Base-by-base conservation (phyloP, 2,329 filamentous ascomycete genomes). In the Eutypa lata region DNA sequence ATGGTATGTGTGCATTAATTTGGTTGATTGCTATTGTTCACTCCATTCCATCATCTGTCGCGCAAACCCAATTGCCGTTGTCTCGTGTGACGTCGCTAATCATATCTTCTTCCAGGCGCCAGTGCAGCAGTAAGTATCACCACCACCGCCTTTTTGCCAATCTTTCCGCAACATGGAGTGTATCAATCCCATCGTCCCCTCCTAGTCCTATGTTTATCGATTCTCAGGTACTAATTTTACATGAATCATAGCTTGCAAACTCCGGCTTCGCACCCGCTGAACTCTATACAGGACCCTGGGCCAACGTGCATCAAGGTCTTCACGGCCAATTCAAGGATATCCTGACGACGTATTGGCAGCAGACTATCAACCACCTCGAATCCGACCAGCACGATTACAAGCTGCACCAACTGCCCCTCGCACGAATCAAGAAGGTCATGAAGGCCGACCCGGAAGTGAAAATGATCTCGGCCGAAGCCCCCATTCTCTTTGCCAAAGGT, bases 391-490 rank as follows among this genome's bases (percentile, higher is more conserved):
- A 99, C 72, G 94, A 99, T 73, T 99, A 97, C 81, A 99, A 99
- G 75, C 83, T 97, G 52, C 94, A 99, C 71, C 94, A 97, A 71
- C 81, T 99, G 38, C 94, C 94, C 2, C 81, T 99, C 40, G 94
- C 94, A n/a, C 88, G 94, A 51, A 99, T 99, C 77, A 99, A 99
- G 80, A 99, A 99, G 73, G 94, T 99, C 61, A 99, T 99, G 94
- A 99, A 99, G 76, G 94, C 94, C 1, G 94, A 99, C 63, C 94
- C 94, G 0, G 94, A 99, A 66, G 94, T 99, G 47, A 99, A 99
- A 78, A 99, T 99, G 94, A 99, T 99, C 58, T 97, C 92, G 3
- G 94, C 94, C 8, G 94, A 99, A 74, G 94, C 94, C 2, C 94
- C 94, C 1, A 99, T 99, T 62, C 79, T 99, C 14, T 99, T 99